phyloP scores from a whole-genome alignment of 805 yeast genomes.

The Monosporozyma unispora region DNA sequence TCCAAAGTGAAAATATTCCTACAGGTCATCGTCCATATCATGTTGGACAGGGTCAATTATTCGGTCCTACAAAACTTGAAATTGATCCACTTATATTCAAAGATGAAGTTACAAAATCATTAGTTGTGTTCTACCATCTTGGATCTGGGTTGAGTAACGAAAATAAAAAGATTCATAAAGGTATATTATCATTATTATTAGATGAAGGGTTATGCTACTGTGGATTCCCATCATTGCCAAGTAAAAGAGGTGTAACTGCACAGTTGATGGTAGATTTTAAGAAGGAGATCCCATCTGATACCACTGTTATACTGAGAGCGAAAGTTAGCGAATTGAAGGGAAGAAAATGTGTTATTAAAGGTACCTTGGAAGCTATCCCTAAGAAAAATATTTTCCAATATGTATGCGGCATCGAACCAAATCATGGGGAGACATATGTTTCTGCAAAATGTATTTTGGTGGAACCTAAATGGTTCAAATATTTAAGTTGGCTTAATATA shows the following conservation, averaged over 20 bases:
- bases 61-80: constrained; percentile 58
- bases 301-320: constrained; percentile 60
- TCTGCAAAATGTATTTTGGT: constrained; percentile 63
- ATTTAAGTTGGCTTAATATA: constrained; percentile 45
- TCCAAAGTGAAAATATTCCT: constrained; percentile 43
- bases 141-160: constrained; percentile 59
- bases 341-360: constrained; percentile 72
- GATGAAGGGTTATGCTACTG: constrained; percentile 83
- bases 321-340: constrained; percentile 60
- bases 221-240: constrained; percentile 77
- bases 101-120: constrained; percentile 41
- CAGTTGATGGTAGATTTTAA: constrained; percentile 53
- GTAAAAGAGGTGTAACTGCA: constrained; percentile 84
- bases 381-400: not conserved
- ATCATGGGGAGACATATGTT: constrained; percentile 35
- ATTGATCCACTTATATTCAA: constrained; percentile 67
- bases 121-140: constrained; percentile 60
- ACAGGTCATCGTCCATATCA: constrained; percentile 51
- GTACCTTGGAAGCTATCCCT: constrained; percentile 42
- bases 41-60: constrained; percentile 63
- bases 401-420: constrained; percentile 3
- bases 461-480: constrained; percentile 84
- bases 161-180: constrained; percentile 72
- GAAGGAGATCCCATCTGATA: constrained; percentile 41
- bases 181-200: constrained; percentile 64